Base-by-base conservation (phyloP, 2,329 filamentous ascomycete genomes). In the Hypoxylon sp. region DNA sequence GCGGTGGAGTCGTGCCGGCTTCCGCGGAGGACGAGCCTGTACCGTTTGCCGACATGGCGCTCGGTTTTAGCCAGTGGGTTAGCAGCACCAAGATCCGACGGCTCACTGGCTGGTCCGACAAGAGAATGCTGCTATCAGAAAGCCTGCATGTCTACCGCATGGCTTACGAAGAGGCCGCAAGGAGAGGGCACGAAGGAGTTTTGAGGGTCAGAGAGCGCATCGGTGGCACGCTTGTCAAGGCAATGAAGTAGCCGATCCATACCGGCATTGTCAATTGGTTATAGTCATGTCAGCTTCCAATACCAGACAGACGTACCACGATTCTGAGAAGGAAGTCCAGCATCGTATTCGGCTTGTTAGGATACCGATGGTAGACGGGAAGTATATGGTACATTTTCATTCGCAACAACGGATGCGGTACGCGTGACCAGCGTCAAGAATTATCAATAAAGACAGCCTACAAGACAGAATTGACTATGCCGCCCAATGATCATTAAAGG, bases 21-120 rank as follows among this genome's bases (percentile, higher is more conserved):
- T 53, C 64, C 63, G 20, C 35, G 13, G 13, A 35, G 17, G 21
- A 37, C 42, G 48, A 48, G 21, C 35, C 33, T 35, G 48, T 33
- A 2, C 46, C 42, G 4, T 43, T 55, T 11, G 35, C 49, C 3
- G 48, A 67, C 1, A 18, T 69, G 1, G 55, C 75, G 3, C 69
- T 78, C 13, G 71, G 70, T 10, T 77, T 73, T 24, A 73, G 71
- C 15, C 77, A 80, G 61, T 79, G 77, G 77, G 73, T 78, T 0
- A 69, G 73, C 13, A 78, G 76, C n/a, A 67, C 73, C 0, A 79
- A 77, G 63, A 70, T 80, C 8, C 64, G 78, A 11, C 57, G 43
- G 11, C 23, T 77, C 31, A 78, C 75, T 4, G 76, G 76, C 0
- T 80, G 78, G 78, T 65, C 48, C 1, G 78, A 79, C 15, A 69